Conservation (phyloP, 2,329 filamentous ascomycete genomes). For the Metarhizium album region DNA sequence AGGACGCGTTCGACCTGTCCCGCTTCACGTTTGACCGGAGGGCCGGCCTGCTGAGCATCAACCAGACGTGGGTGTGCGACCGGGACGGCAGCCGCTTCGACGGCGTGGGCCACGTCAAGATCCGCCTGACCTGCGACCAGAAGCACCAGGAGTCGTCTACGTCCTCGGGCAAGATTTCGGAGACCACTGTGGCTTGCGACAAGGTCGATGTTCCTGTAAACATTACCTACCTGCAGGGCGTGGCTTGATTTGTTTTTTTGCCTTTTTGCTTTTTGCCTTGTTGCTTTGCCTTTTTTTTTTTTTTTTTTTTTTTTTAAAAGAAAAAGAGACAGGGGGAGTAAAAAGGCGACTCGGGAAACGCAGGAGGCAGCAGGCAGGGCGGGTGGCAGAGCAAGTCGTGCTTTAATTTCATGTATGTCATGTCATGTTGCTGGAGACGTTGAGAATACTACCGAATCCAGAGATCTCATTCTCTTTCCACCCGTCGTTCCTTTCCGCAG, state of each 20-base stretch:
- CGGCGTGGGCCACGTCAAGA: background rate
- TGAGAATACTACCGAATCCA: too few relatives aligned
- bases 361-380: too few relatives aligned
- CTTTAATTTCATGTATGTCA: too few relatives aligned
- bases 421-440: too few relatives aligned
- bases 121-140: background rate
- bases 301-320: too few relatives aligned
- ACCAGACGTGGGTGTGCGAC: constrained; percentile 2
- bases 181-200: background rate
- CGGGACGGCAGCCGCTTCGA: background rate
- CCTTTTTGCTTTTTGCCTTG: too few relatives aligned
- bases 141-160: background rate
- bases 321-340: too few relatives aligned
- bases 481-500: too few relatives aligned
- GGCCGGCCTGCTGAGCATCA: background rate
- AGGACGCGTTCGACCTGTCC: background rate
- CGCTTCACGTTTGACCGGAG: background rate
- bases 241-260: background rate
- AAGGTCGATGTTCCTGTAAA: background rate
- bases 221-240: background rate
- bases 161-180: background rate
- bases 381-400: too few relatives aligned
- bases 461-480: too few relatives aligned
- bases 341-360: too few relatives aligned
- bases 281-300: too few relatives aligned